Evolutionary conservation across 2,329 filamentous ascomycete genomes (phyloP).

Genomic region (Monilinia vaccinii-corymbosi): DNA sequence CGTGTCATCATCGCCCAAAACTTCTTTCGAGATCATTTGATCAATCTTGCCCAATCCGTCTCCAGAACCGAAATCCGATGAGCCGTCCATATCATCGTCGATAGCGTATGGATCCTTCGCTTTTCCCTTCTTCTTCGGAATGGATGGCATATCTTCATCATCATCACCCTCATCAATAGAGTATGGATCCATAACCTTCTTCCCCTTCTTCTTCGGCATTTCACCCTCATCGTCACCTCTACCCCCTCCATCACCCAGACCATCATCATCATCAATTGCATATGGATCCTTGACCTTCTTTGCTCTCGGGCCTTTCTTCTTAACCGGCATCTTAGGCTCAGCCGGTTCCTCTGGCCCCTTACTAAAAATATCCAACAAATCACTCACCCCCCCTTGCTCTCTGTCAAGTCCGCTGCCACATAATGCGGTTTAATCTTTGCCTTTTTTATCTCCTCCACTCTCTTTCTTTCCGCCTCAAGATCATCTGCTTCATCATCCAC

Average conservation of each 20-base stretch:
- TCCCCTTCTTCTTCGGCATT: background rate
- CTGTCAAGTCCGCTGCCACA: background rate
- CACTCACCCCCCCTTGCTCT: constrained; percentile 3
- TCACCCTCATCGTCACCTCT: background rate
- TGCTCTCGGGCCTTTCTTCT: background rate
- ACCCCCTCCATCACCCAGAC: background rate
- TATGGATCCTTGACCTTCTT: constrained; percentile 3
- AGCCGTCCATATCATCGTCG: constrained; percentile 1
- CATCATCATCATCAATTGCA: constrained; percentile 6
- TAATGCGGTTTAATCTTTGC: background rate
- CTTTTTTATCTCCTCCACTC: constrained; percentile 11
- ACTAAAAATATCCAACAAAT: constrained; percentile 10
- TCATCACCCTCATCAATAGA: constrained; percentile 4
- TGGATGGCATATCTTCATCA: background rate
- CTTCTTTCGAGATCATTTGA: constrained; percentile 2
- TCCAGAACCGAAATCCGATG: constrained; percentile 1
- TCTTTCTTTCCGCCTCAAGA: constrained; percentile 6
- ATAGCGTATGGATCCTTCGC: background rate
- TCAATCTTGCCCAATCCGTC: background rate
- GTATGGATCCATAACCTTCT: constrained; percentile 1
- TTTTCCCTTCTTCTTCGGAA: background rate
- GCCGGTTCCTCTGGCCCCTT: constrained; percentile 7
- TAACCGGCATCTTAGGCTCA: constrained; percentile 2
- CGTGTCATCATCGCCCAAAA: constrained; percentile 3
- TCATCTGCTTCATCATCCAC: constrained; percentile 11